Percentiles rank a stretch among this genome's conserved stretches.
These are phyloP conservation scores for Ustilago crameri DNA, from an alignment of 1,284 basidiomycete species.

Conservation along the genomic window DNA sequence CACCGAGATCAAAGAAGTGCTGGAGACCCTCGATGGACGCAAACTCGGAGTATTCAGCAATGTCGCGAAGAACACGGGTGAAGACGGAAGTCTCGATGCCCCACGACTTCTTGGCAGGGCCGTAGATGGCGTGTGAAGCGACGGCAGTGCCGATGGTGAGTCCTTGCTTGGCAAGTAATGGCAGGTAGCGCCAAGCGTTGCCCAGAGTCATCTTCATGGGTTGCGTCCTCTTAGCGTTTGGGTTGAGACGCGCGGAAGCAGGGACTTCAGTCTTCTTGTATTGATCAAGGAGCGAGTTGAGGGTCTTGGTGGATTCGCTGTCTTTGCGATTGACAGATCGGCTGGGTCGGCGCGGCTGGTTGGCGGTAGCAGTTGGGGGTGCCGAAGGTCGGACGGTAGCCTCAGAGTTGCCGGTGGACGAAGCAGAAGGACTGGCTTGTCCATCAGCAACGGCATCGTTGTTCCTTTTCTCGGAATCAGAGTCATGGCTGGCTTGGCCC, in stretches of 20 bases:
- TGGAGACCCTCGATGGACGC: conserved; percentile 79
- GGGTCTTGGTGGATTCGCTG: conserved; percentile 50
- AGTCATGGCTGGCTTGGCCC: conserved; percentile 10
- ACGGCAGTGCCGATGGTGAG: conserved; percentile 63
- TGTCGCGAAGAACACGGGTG: conserved; percentile 84
- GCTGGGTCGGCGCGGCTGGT: conserved; percentile 33
- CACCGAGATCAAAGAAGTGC: conserved; percentile 81
- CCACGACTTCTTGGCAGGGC: conserved; percentile 85
- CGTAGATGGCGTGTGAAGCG: conserved; percentile 70
- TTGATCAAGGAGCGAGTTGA: conserved; percentile 62
- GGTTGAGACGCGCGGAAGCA: conserved; percentile 59
- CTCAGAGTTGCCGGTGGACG: conserved; percentile 43
- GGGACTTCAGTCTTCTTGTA: conserved; percentile 59
- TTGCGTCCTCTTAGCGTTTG: conserved; percentile 41
- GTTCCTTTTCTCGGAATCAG: conserved; percentile 6
- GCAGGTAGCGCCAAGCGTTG: conserved; percentile 64
- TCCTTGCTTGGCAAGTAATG: conserved; percentile 64
- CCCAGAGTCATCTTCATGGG: conserved; percentile 55
- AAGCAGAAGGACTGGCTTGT: conserved; percentile 35
- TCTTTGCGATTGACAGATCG: conserved; percentile 30
- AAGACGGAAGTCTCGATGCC: conserved; percentile 75
- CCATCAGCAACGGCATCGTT: conserved; percentile 16
- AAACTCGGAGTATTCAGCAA: conserved; percentile 83
- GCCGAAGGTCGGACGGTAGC: conserved; percentile 39
- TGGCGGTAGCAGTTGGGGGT: conserved; percentile 26